Percentiles rank a stretch among this genome's conserved stretches.
Conservation (phyloP, 441 rosid species). For the Geranium incanum region DNA sequence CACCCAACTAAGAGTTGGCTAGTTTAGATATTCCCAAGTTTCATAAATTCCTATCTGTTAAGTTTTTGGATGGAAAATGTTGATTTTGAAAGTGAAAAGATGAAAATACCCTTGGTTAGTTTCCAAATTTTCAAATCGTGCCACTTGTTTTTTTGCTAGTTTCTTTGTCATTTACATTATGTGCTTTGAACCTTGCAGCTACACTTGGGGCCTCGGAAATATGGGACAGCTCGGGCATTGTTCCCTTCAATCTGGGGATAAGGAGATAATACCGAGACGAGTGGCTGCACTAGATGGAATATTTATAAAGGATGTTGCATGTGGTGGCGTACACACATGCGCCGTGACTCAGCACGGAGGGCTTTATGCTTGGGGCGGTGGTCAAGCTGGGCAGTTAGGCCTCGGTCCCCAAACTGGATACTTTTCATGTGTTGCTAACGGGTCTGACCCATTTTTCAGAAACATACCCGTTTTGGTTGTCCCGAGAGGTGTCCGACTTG, state of each 20-base stretch:
- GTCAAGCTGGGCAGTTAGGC: slow-evolving; percentile 86
- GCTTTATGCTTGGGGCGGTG: slow-evolving; percentile 94
- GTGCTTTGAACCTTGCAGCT: slow-evolving; percentile 37
- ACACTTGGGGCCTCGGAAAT: slow-evolving; percentile 93
- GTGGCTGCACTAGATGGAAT: slow-evolving; percentile 79
- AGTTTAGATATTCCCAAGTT: too few relatives aligned
- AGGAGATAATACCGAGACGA: slow-evolving; percentile 82
- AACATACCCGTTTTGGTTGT: slow-evolving; percentile 71
- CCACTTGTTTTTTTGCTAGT: not conserved
- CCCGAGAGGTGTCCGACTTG: slow-evolving; percentile 59
- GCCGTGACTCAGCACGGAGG: slow-evolving; percentile 68
- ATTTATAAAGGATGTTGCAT: slow-evolving; percentile 57
- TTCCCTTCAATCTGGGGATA: slow-evolving; percentile 80
- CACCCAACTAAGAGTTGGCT: too few relatives aligned
- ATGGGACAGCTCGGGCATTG: slow-evolving; percentile 92
- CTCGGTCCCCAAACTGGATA: slow-evolving; percentile 72
- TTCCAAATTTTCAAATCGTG: not conserved
- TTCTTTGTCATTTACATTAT: slow-evolving; percentile 20
- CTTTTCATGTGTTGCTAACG: slow-evolving; percentile 55
- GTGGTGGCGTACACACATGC: slow-evolving; percentile 91
- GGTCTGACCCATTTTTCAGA: slow-evolving; percentile 48
- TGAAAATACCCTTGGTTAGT: not conserved
- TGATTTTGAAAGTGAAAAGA: too few relatives aligned
- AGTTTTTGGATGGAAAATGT: not conserved
- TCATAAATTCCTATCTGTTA: not conserved